A percentile compares a stretch with the other conserved stretches of the same genome.
Conservation (phyloP, 768 basidiomycete species). For the Boletus rubropictus region DNA sequence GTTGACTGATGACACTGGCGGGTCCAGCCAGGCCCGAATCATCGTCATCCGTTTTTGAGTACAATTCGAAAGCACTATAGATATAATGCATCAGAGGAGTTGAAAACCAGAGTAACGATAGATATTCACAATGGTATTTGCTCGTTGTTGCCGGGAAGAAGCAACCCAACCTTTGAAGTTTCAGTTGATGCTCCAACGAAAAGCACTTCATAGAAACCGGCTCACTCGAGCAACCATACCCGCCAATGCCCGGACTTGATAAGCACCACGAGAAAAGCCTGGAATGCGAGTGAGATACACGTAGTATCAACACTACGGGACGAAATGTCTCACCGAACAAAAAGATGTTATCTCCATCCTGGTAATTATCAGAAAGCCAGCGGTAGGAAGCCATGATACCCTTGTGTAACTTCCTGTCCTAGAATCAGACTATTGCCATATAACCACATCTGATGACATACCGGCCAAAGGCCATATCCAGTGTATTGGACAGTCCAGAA, state of each 20-base stretch:
- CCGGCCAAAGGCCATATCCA: constrained; percentile 38
- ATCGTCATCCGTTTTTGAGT: constrained; percentile 24
- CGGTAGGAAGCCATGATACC: constrained; percentile 34
- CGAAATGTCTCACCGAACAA: constrained; percentile 33
- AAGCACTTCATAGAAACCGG: background rate
- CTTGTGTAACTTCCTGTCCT: constrained; percentile 31
- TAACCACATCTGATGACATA: constrained; percentile 10
- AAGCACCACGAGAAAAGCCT: constrained; percentile 48
- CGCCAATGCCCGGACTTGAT: constrained; percentile 39
- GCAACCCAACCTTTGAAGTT: constrained; percentile 35
- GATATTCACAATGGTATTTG: constrained; percentile 37
- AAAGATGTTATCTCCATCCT: constrained; percentile 35
- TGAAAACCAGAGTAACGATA: background rate
- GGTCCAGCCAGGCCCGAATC: constrained; percentile 8
- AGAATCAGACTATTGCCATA: background rate
- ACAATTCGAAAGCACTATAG: constrained; percentile 36
- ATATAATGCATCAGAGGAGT: background rate
- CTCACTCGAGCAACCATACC: constrained; percentile 40
- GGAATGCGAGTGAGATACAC: background rate
- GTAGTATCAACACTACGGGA: background rate
- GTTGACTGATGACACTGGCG: constrained; percentile 7
- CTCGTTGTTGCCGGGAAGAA: constrained; percentile 36
- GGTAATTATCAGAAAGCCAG: constrained; percentile 39
- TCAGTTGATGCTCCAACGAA: background rate
- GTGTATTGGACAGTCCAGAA: constrained; percentile 19